Evolutionary conservation across 2,329 filamentous ascomycete genomes (phyloP).

Genomic region (Phyllosticta citribraziliensis): DNA sequence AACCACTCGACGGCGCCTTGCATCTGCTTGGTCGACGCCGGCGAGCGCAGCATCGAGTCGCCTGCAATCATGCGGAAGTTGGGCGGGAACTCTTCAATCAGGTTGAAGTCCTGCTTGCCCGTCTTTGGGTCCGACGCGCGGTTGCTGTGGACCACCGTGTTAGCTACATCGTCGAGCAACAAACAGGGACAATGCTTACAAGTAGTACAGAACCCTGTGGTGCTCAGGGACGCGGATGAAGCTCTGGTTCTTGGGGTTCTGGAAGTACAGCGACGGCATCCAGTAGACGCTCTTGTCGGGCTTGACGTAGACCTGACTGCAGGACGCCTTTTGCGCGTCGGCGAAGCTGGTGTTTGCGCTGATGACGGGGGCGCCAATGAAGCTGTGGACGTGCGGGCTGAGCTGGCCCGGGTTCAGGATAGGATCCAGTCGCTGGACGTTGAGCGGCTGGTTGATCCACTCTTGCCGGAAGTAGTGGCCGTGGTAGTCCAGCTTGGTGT

Average conservation of each 20-base stretch:
- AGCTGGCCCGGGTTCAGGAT: slow-evolving; percentile 23
- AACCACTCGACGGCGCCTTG: slow-evolving; percentile 18
- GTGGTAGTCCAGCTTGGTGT: slow-evolving; percentile 23
- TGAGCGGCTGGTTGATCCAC: slow-evolving; percentile 23
- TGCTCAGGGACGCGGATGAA: slow-evolving; percentile 27
- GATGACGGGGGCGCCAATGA: slow-evolving; percentile 28
- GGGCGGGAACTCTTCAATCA: slow-evolving; percentile 26
- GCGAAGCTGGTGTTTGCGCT: slow-evolving; percentile 20
- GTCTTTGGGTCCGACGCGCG: slow-evolving; percentile 18
- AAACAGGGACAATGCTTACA: neutral
- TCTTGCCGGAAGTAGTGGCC: slow-evolving; percentile 32
- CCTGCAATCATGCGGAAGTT: slow-evolving; percentile 29
- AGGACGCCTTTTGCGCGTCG: slow-evolving; percentile 20
- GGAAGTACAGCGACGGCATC: slow-evolving; percentile 28
- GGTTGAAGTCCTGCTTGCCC: slow-evolving; percentile 20
- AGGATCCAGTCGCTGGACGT: slow-evolving; percentile 27
- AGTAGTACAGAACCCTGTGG: slow-evolving; percentile 28
- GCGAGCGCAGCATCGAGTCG: slow-evolving; percentile 20
- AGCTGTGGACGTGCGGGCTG: slow-evolving; percentile 28
- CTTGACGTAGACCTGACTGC: slow-evolving; percentile 29
- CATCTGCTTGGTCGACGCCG: slow-evolving; percentile 15
- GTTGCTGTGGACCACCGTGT: neutral
- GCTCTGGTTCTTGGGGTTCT: slow-evolving; percentile 26
- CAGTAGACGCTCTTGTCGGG: slow-evolving; percentile 30
- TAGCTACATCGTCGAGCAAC: neutral